Evolutionary conservation across 2,329 filamentous ascomycete genomes (phyloP), one percentile per base, ranked within the genome.

Genomic region (Apiospora kogelbergensis): DNA sequence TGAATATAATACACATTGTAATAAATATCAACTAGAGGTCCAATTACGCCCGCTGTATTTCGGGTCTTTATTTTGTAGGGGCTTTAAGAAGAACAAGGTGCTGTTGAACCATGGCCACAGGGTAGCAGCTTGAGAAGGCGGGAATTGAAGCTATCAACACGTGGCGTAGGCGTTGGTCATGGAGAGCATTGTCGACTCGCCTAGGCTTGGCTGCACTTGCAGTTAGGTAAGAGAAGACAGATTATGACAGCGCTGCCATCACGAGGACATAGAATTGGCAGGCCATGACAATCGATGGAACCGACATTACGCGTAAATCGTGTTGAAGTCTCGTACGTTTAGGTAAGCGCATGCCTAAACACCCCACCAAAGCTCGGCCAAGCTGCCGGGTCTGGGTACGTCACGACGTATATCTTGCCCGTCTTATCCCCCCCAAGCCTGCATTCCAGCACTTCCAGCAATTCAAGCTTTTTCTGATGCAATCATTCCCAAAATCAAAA

Each of bases 351-450:
- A n/a, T n/a, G n/a, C n/a, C n/a, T n/a, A 33, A 33, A 60, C 9
- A 60, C 53, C 26, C 26, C 26, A 60, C 53, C 53, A 37, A n/a
- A 37, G 7, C 33, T 7, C 3, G 33, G 53, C 53, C 53, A 60
- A 60, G 53, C 20, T 60, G 30, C 20, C 53, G 53, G 53, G 53
- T 15, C 53, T 60, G 37, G 30, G 53, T 60, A 60, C 53, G 53
- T 60, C 53, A 60, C 53, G 30, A 48, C 7, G 5, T 30, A 37
- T 60, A 60, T 37, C 30, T 22, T 60, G n/a, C 26, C 2, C 10
- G 53, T 60, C 53, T 60, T 60, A 60, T 60, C 26, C n/a, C n/a
- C n/a, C n/a, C n/a, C n/a, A n/a, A n/a, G n/a, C n/a, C 53, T 33
- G 53, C 53, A 60, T 60, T 60, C 53, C n/a, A n/a, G n/a, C n/a